A percentile compares a stretch with the other conserved stretches of the same genome.
These are phyloP conservation scores for Drechslera avenae DNA, from an alignment of 2,329 filamentous ascomycete genomes.

Conservation along the genomic window DNA sequence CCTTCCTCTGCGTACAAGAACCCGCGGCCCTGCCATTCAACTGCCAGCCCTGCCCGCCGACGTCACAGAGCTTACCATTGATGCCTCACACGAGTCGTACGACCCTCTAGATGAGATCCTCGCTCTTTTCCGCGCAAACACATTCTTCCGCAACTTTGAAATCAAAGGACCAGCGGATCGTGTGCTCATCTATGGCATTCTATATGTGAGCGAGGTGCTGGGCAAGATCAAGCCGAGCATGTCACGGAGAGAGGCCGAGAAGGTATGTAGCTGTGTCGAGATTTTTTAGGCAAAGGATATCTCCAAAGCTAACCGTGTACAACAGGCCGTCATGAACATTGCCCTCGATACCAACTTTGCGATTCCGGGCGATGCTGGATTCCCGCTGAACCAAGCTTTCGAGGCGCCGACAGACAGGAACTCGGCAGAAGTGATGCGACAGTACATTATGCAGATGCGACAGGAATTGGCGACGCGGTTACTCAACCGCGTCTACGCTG, in stretches of 20 bases:
- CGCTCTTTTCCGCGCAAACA: slow-evolving; percentile 93
- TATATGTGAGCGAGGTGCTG: slow-evolving; percentile 90
- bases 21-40: slow-evolving; percentile 90
- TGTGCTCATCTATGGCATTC: slow-evolving; percentile 93
- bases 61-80: slow-evolving; percentile 63
- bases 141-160: slow-evolving; percentile 99
- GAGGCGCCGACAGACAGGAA: slow-evolving; percentile 85
- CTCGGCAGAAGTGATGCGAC: slow-evolving; percentile 84
- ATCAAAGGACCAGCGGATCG: slow-evolving; percentile 95
- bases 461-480: slow-evolving; percentile 87
- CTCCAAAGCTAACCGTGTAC: background rate
- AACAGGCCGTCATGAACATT: slow-evolving; percentile 80
- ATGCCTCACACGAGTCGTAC: slow-evolving; percentile 90
- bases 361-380: slow-evolving; percentile 89
- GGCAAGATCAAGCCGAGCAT: slow-evolving; percentile 81
- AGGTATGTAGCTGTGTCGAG: slow-evolving; percentile 50
- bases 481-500: slow-evolving; percentile 84
- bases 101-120: slow-evolving; percentile 95
- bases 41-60: slow-evolving; percentile 64
- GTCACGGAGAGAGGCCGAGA: slow-evolving; percentile 68
- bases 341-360: slow-evolving; percentile 94
- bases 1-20: slow-evolving; percentile 91
- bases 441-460: slow-evolving; percentile 89
- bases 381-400: slow-evolving; percentile 96
- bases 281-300: slow-evolving; percentile 40